These are phyloP conservation scores for Yarrowia keelungensis DNA, from an alignment of 805 yeast species.

Conservation along the genomic window DNA sequence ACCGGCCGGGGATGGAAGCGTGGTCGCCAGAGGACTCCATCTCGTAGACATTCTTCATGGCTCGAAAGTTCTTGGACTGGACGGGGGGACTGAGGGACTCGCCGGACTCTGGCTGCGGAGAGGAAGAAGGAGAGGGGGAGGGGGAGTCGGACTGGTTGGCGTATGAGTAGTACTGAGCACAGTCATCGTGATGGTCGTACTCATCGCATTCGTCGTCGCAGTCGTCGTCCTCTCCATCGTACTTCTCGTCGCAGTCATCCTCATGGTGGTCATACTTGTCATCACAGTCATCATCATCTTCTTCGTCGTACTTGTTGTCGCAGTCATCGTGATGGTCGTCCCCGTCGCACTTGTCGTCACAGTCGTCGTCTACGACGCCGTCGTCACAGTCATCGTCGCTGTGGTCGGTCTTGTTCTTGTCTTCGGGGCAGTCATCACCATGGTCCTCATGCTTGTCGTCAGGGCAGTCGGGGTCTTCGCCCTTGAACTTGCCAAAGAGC, in stretches of 20 bases:
- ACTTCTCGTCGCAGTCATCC: constrained; percentile 29
- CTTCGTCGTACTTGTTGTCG: constrained; percentile 22
- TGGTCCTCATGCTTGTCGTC: constrained; percentile 37
- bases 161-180: constrained; percentile 27
- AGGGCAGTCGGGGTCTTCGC: constrained; percentile 26
- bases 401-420: constrained; percentile 15
- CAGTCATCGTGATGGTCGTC: constrained; percentile 33
- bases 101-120: constrained; percentile 19
- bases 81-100: background rate
- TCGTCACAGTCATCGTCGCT: background rate
- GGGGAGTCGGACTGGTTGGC: constrained; percentile 22
- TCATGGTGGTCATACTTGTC: constrained; percentile 19
- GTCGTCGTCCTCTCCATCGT: constrained; percentile 28
- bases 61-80: constrained; percentile 10
- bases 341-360: constrained; percentile 20
- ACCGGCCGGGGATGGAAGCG: constrained; percentile 17
- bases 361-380: background rate
- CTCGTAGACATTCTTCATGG: constrained; percentile 14
- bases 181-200: constrained; percentile 21
- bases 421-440: constrained; percentile 30
- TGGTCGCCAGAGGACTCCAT: background rate
- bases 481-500: constrained; percentile 34
- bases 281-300: constrained; percentile 16
- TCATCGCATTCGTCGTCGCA: constrained; percentile 32
- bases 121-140: constrained; percentile 4